Evolutionary conservation across 495 filamentous ascomycete species (phyloP).

Genomic region (Hypoxylon crocopeplum): DNA sequence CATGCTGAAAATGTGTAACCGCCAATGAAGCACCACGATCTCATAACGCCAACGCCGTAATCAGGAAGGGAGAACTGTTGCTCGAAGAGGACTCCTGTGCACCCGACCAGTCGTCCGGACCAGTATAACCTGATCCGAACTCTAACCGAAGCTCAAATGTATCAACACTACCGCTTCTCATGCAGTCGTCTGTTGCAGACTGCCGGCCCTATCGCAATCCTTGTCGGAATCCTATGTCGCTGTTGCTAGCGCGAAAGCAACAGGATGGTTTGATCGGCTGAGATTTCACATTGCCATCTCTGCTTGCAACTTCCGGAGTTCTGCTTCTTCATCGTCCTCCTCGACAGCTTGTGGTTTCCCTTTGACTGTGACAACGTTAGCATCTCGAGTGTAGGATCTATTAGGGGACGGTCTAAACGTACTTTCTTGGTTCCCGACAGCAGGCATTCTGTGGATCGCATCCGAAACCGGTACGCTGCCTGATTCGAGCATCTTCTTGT

Average conservation of each 20-base stretch:
- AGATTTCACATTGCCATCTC: constrained; percentile 92
- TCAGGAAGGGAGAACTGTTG: constrained; percentile 14
- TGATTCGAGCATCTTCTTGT: constrained; percentile 91
- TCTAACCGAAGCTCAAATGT: background rate
- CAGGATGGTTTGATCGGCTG: background rate
- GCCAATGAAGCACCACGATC: constrained; percentile 36
- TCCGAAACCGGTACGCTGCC: constrained; percentile 73
- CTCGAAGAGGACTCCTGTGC: constrained; percentile 24
- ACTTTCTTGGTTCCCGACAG: constrained; percentile 75
- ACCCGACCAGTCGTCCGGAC: constrained; percentile 12
- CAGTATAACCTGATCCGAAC: constrained; percentile 17
- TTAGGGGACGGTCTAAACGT: constrained; percentile 53
- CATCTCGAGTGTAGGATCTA: background rate
- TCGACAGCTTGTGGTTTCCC: constrained; percentile 63
- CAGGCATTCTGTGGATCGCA: constrained; percentile 74
- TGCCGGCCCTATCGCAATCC: background rate
- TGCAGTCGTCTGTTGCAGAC: constrained; percentile 13
- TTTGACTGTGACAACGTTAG: constrained; percentile 59
- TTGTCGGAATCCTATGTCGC: background rate
- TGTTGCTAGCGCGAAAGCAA: background rate
- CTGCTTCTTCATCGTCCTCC: constrained; percentile 95
- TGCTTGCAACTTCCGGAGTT: constrained; percentile 90
- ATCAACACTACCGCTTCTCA: constrained; percentile 5
- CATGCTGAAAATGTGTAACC: constrained; percentile 31
- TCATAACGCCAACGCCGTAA: constrained; percentile 44